These are phyloP conservation scores for Prototheca wickerhamii DNA, from an alignment of 163 green algal genomes.

Conservation along the genomic window DNA sequence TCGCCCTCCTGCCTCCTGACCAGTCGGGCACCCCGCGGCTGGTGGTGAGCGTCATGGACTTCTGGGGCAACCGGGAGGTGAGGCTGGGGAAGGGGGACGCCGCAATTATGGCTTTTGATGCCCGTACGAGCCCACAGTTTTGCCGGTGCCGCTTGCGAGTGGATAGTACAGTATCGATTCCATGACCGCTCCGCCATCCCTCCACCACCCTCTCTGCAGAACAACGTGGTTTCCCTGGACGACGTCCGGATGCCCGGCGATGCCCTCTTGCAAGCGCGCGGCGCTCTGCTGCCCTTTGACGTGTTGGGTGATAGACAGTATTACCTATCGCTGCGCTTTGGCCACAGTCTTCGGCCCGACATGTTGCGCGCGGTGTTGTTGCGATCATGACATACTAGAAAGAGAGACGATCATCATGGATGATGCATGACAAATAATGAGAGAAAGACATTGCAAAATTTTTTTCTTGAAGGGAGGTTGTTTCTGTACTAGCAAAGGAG, in stretches of 20 bases:
- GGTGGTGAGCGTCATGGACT: constrained; percentile 66
- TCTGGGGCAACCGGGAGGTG: constrained; percentile 72
- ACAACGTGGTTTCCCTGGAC: constrained; percentile 46
- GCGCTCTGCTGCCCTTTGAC: constrained; percentile 44
- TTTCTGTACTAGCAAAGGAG: too few species aligned
- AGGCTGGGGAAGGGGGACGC: neutral
- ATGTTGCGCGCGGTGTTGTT: constrained; percentile 16
- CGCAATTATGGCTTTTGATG: too few species aligned
- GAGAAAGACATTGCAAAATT: too few species aligned
- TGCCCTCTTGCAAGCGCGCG: constrained; percentile 27
- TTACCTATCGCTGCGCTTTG: constrained; percentile 45
- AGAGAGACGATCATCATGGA: too few species aligned
- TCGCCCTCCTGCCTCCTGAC: constrained; percentile 38
- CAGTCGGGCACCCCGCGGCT: constrained; percentile 8
- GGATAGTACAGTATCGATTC: neutral
- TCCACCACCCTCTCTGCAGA: constrained; percentile 25
- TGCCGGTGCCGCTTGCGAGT: too few species aligned
- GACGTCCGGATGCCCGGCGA: constrained; percentile 12
- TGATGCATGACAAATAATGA: too few species aligned
- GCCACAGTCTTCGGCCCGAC: constrained; percentile 33
- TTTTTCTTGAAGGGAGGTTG: too few species aligned
- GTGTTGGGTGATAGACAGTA: constrained; percentile 52
- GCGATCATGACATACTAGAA: too few species aligned
- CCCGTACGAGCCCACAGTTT: too few species aligned
- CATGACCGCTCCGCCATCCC: neutral